Evolutionary conservation across 257 asterid genomes (phyloP).

Genomic region (Nicotiana tomentosiformis): DNA sequence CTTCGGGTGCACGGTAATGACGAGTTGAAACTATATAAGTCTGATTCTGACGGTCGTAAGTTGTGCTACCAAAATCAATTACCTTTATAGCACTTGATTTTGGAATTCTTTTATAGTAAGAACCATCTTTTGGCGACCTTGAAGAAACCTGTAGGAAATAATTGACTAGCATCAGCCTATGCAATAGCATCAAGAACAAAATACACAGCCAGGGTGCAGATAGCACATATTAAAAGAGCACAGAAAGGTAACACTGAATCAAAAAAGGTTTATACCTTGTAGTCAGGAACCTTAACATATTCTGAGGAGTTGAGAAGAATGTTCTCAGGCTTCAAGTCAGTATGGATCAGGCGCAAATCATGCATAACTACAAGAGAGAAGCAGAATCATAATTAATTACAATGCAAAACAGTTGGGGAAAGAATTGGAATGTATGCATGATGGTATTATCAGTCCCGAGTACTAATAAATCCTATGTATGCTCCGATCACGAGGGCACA

Average conservation of each 20-base stretch:
- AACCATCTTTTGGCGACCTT: conserved; percentile 56
- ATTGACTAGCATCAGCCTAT: not conserved
- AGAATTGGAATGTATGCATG: not conserved
- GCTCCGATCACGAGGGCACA: not conserved
- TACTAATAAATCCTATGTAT: not conserved
- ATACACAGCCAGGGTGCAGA: not conserved
- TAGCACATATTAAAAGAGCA: not conserved
- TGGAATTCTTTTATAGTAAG: conserved; percentile 66
- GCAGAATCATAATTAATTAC: not conserved
- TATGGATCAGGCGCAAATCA: conserved; percentile 80
- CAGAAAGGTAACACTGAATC: not conserved
- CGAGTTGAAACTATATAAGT: conserved; percentile 76
- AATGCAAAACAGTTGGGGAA: too few species aligned
- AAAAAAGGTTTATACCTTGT: conserved; percentile 51
- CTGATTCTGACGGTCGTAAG: conserved; percentile 56
- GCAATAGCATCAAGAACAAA: not conserved
- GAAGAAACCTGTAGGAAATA: conserved; percentile 43
- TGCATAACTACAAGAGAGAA: conserved; percentile 68
- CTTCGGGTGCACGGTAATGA: conserved; percentile 95
- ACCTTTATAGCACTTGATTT: conserved; percentile 90
- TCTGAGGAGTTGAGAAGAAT: conserved; percentile 83
- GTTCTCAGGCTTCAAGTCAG: conserved; percentile 95
- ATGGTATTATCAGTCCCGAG: not conserved
- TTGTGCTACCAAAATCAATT: conserved; percentile 94
- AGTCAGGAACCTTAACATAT: conserved; percentile 66